Percentiles rank a stretch among this genome's conserved stretches.
phyloP scores from a whole-genome alignment of 768 basidiomycete species.

The Lactarius pseudohatsudake region DNA sequence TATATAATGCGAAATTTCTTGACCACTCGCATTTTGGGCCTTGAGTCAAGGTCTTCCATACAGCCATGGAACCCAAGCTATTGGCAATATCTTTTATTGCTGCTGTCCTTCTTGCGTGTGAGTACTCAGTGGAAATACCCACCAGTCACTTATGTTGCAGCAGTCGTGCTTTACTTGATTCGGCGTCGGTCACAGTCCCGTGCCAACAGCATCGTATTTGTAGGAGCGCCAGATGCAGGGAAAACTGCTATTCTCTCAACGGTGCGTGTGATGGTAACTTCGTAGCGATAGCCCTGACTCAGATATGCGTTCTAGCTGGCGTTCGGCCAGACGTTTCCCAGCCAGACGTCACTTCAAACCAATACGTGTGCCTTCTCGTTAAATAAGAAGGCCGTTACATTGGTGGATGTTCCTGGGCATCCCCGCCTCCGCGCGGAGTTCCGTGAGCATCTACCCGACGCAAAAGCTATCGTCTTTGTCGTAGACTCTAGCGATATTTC shows the following conservation, averaged over 20 bases:
- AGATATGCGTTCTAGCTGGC: conserved; percentile 49
- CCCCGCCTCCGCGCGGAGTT: conserved; percentile 77
- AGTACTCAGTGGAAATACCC: background rate
- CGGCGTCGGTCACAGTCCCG: conserved; percentile 45
- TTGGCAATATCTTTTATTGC: conserved; percentile 9
- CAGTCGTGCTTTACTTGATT: conserved; percentile 44
- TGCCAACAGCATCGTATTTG: conserved; percentile 68
- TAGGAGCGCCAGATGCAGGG: conserved; percentile 73
- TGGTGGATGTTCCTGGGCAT: conserved; percentile 84
- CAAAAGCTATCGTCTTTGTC: conserved; percentile 72
- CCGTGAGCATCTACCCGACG: conserved; percentile 57
- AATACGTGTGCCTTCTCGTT: conserved; percentile 55
- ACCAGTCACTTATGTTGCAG: conserved; percentile 32
- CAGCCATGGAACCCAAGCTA: conserved; percentile 13
- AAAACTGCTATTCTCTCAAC: conserved; percentile 77
- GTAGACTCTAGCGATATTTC: conserved; percentile 80
- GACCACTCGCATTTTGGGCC: background rate
- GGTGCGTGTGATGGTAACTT: conserved; percentile 42
- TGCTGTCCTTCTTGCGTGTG: conserved; percentile 15
- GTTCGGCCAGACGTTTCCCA: conserved; percentile 61
- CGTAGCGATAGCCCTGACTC: conserved; percentile 1
- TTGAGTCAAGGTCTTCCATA: background rate
- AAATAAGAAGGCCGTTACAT: conserved; percentile 47
- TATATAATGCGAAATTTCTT: background rate
- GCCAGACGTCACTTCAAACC: conserved; percentile 76